These are phyloP conservation scores for Fonsecaea erecta DNA, from an alignment of 2,329 filamentous ascomycete genomes.

Conservation along the genomic window DNA sequence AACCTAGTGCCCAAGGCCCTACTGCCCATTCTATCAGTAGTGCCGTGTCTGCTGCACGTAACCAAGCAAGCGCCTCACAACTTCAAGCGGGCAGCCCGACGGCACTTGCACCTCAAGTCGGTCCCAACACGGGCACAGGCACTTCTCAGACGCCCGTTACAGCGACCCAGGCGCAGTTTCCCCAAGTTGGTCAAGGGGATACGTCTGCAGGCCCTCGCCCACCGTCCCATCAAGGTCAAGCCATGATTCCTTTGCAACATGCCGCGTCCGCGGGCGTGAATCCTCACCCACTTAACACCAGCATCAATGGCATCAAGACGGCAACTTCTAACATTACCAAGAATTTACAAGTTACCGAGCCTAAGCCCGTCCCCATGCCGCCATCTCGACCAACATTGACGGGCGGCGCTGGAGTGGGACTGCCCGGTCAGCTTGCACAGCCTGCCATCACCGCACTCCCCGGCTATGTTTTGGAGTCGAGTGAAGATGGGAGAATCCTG, in stretches of 20 bases:
- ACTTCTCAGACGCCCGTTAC: slow-evolving; percentile 52
- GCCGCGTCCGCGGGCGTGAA: slow-evolving; percentile 42
- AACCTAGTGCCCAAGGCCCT: slow-evolving; percentile 35
- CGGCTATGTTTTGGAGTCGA: slow-evolving; percentile 80
- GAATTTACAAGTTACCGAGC: slow-evolving; percentile 71
- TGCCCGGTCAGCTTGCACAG: slow-evolving; percentile 83
- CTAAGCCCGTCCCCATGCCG: slow-evolving; percentile 74
- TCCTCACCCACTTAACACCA: slow-evolving; percentile 50
- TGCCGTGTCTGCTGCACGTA: slow-evolving; percentile 45
- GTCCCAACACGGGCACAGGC: slow-evolving; percentile 30
- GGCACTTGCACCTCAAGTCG: slow-evolving; percentile 37
- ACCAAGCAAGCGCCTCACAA: slow-evolving; percentile 39
- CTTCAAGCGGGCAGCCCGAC: slow-evolving; percentile 44
- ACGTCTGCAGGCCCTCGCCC: slow-evolving; percentile 26
- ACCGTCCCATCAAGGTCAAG: slow-evolving; percentile 43
- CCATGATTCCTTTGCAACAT: slow-evolving; percentile 38
- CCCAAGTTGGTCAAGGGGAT: slow-evolving; percentile 19
- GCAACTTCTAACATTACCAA: slow-evolving; percentile 83
- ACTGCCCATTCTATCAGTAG: slow-evolving; percentile 54
- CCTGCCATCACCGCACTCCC: slow-evolving; percentile 82
- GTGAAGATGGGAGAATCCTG: slow-evolving; percentile 86
- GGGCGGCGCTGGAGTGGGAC: slow-evolving; percentile 73
- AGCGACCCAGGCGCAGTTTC: slow-evolving; percentile 44
- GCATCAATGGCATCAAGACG: slow-evolving; percentile 50
- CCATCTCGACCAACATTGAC: slow-evolving; percentile 79